phyloP scores from a whole-genome alignment of 2,329 filamentous ascomycete species.

The Pyrenochaeta sp. region DNA sequence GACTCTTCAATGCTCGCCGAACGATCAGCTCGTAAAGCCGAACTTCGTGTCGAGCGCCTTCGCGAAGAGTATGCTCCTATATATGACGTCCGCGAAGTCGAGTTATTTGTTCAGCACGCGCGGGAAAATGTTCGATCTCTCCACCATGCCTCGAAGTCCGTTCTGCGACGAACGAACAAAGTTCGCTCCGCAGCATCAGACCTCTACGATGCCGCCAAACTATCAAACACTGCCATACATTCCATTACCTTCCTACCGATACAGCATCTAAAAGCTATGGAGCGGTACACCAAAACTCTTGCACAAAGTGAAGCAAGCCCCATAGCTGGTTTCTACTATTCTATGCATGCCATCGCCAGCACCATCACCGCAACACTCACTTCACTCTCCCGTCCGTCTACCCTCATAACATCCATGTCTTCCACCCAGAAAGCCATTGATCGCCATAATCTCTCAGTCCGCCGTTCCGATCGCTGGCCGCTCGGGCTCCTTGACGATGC shows the following conservation, averaged over 20 bases:
- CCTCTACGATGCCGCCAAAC: constrained; percentile 70
- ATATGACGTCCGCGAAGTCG: constrained; percentile 81
- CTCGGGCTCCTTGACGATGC: constrained; percentile 87
- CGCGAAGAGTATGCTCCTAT: constrained; percentile 89
- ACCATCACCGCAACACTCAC: constrained; percentile 83
- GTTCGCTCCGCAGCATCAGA: constrained; percentile 72
- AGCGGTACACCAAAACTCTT: constrained; percentile 73
- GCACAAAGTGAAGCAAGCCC: constrained; percentile 76
- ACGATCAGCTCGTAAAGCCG: constrained; percentile 85
- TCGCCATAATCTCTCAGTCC: constrained; percentile 77
- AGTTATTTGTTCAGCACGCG: constrained; percentile 90
- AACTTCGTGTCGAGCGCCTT: constrained; percentile 82
- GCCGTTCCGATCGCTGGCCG: constrained; percentile 80
- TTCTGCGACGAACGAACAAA: constrained; percentile 80
- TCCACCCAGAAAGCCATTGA: constrained; percentile 78
- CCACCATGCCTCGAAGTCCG: constrained; percentile 81
- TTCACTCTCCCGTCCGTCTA: constrained; percentile 80
- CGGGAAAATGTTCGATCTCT: constrained; percentile 88
- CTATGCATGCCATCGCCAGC: constrained; percentile 80
- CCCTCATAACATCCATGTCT: constrained; percentile 79
- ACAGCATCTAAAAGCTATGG: constrained; percentile 73
- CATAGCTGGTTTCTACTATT: constrained; percentile 75
- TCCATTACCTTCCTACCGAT: constrained; percentile 73
- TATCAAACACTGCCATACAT: constrained; percentile 61
- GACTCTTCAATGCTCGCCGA: constrained; percentile 90